A percentile compares a stretch with the other conserved stretches of the same genome.
Conservation (phyloP, 176 grass and related monocot genomes). For the Triticum urartu region DNA sequence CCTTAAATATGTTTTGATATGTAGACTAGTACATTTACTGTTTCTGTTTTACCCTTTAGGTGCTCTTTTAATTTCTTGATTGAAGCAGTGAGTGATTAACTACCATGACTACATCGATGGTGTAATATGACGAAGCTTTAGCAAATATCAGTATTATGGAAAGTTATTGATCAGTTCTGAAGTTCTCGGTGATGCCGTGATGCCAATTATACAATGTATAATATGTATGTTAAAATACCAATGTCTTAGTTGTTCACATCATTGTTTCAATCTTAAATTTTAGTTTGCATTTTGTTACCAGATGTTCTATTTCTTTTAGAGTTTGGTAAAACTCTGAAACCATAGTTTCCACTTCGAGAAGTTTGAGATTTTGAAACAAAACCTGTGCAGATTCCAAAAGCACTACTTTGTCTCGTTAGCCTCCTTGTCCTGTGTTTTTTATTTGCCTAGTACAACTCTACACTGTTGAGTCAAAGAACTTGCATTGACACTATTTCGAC, state of each 20-base stretch:
- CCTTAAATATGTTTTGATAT: not conserved
- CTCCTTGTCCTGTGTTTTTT: no score
- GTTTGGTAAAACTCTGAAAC: not conserved
- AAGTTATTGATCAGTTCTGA: not conserved
- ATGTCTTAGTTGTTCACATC: not conserved
- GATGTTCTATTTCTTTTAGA: not conserved
- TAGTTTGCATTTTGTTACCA: not conserved
- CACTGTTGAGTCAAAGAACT: no score
- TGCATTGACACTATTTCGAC: no score
- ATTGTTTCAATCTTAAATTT: not conserved
- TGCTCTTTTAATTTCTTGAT: not conserved
- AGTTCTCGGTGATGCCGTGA: not conserved
- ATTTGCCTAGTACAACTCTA: no score
- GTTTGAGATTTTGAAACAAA: not conserved
- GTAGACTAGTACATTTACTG: not conserved
- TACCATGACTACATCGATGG: not conserved
- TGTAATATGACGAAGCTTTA: not conserved
- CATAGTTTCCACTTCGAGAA: not conserved
- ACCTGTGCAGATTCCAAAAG: not conserved
- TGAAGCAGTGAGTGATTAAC: not conserved
- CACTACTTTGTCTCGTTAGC: not conserved
- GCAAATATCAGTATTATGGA: not conserved
- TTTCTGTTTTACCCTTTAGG: not conserved
- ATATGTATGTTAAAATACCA: not conserved
- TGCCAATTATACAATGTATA: not conserved